Conservation (phyloP, 108 stramenopile species). For the Nannochloropsis salina region DNA sequence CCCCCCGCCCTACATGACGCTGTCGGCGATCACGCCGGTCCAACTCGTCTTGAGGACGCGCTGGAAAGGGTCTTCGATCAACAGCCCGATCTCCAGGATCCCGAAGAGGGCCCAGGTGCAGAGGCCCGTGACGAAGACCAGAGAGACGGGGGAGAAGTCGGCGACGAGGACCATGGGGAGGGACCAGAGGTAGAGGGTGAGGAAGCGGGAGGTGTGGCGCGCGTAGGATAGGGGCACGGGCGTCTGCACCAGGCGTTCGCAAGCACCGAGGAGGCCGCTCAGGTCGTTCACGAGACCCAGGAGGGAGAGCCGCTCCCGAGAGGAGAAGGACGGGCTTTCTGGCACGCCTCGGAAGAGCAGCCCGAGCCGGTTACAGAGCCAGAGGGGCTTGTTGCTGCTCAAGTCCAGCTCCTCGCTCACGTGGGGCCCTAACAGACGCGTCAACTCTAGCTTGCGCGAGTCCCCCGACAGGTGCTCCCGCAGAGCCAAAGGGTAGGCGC, state of each 20-base stretch:
- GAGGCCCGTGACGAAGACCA: slow-evolving; percentile 67
- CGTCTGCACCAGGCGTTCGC: slow-evolving; percentile 89
- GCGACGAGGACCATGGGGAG: slow-evolving; percentile 76
- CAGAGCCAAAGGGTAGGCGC: slow-evolving; percentile 50
- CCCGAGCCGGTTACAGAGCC: slow-evolving; percentile 30
- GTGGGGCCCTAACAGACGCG: slow-evolving; percentile 25
- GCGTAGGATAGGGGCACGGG: slow-evolving; percentile 89
- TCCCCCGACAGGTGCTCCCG: slow-evolving; percentile 55
- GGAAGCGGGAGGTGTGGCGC: slow-evolving; percentile 75
- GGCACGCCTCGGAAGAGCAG: slow-evolving; percentile 36
- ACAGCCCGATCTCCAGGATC: slow-evolving; percentile 82
- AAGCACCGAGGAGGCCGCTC: slow-evolving; percentile 67
- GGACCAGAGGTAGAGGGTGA: slow-evolving; percentile 79
- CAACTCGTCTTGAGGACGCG: not conserved
- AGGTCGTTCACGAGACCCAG: slow-evolving; percentile 70
- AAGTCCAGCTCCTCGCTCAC: slow-evolving; percentile 48
- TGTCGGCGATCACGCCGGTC: not conserved
- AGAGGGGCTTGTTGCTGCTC: slow-evolving; percentile 66
- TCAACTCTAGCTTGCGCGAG: slow-evolving; percentile 24
- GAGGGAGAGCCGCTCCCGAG: slow-evolving; percentile 70
- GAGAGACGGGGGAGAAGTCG: slow-evolving; percentile 67
- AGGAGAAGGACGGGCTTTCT: slow-evolving; percentile 62
- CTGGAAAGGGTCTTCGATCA: slow-evolving; percentile 87
- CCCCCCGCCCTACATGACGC: not conserved
- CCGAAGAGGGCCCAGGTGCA: slow-evolving; percentile 87